Conservation (phyloP, 202 grass and related monocot species). For the Schoenoplectus tabernaemontani region DNA sequence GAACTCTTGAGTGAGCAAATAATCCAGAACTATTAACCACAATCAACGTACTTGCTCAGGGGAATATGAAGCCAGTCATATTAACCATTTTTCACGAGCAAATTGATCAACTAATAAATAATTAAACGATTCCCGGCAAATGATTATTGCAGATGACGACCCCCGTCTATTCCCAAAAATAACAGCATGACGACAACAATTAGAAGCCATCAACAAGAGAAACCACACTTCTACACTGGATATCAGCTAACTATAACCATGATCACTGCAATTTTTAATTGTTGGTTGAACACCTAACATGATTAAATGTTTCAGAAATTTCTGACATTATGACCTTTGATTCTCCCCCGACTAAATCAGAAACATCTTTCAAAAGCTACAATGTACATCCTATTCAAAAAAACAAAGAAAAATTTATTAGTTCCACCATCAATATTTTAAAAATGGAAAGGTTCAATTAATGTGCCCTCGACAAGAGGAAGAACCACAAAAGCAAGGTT, state of each 20-base stretch:
- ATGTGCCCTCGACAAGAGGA: conserved; percentile 64
- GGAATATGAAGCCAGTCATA: background rate
- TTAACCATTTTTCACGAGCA: background rate
- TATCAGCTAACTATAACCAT: background rate
- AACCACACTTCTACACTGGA: background rate
- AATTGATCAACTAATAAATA: background rate
- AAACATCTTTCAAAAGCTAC: conserved; percentile 12
- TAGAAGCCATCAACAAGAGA: background rate
- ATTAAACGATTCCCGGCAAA: background rate
- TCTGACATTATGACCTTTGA: background rate
- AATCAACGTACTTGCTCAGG: background rate
- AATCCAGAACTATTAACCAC: background rate
- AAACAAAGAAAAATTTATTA: background rate
- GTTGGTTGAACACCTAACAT: conserved; percentile 3
- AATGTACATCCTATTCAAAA: conserved; percentile 19
- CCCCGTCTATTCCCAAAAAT: background rate
- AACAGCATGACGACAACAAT: background rate
- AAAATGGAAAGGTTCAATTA: conserved; percentile 36
- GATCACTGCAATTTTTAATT: background rate
- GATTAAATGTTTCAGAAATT: conserved; percentile 19
- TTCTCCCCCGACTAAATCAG: background rate
- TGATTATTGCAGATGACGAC: background rate
- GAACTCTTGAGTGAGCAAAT: background rate
- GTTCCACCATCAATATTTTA: background rate
- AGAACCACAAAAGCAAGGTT: conserved; percentile 59